Conservation (phyloP, 2,329 filamentous ascomycete species). For the Macroventuria anomochaeta region DNA sequence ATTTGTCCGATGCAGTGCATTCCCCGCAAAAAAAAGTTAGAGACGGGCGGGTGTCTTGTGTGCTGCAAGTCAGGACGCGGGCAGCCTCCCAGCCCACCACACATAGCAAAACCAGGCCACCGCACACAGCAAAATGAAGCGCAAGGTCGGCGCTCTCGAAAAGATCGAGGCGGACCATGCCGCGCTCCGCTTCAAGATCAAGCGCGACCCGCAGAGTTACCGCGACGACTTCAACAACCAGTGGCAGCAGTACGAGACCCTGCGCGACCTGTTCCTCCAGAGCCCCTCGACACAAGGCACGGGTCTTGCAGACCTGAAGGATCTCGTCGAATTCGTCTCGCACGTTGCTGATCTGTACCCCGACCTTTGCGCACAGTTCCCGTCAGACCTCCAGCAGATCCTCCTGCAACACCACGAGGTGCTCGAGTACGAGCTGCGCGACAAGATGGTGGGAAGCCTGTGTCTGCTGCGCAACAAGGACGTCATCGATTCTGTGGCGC, state of each 20-base stretch:
- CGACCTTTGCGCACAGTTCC: conserved; percentile 76
- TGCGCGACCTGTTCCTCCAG: conserved; percentile 88
- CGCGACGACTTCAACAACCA: conserved; percentile 86
- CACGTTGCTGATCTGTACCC: conserved; percentile 96
- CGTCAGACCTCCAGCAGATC: conserved; percentile 80
- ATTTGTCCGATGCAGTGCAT: neutral
- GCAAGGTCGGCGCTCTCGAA: conserved; percentile 89
- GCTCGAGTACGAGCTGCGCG: conserved; percentile 82
- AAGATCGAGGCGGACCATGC: conserved; percentile 81
- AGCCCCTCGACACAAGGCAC: conserved; percentile 80
- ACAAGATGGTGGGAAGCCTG: conserved; percentile 92
- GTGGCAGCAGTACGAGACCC: conserved; percentile 89
- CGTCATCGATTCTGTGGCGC: conserved; percentile 78
- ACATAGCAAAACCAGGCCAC: conserved; percentile 72
- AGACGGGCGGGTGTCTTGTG: neutral
- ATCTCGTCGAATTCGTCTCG: conserved; percentile 90
- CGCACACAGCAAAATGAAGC: conserved; percentile 70
- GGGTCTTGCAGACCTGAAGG: conserved; percentile 82
- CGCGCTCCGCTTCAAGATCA: conserved; percentile 90
- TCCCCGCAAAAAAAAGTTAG: conserved; percentile 28
- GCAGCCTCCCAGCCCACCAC: neutral
- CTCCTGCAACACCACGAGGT: conserved; percentile 81
- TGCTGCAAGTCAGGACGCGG: neutral
- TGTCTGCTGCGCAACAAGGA: conserved; percentile 90
- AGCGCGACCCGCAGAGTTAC: conserved; percentile 87